Conservation (phyloP, 2,329 filamentous ascomycete genomes). For the Lasiodiplodia sp. region DNA sequence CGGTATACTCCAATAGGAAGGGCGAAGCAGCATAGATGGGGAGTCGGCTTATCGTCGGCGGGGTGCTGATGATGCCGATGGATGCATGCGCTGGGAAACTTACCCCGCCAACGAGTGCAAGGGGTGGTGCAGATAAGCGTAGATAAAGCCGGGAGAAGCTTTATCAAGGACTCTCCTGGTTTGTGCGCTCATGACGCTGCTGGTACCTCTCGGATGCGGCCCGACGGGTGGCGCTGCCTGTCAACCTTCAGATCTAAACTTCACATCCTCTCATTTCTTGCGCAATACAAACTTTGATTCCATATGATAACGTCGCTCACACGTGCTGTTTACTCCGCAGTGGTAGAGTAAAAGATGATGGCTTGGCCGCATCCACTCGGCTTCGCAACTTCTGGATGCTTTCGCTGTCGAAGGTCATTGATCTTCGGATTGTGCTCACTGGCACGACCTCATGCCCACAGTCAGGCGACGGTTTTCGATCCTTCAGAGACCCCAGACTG, state of each 20-base stretch:
- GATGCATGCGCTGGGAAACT: neutral
- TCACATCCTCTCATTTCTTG: neutral
- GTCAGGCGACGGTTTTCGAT: too few species aligned
- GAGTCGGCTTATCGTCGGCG: constrained; percentile 23
- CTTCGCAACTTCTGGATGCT: neutral
- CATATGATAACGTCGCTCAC: neutral
- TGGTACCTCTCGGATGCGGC: neutral
- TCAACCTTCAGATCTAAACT: neutral
- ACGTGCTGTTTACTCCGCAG: neutral
- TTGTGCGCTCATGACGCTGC: constrained; percentile 10
- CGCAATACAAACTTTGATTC: too few species aligned
- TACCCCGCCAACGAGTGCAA: constrained; percentile 17
- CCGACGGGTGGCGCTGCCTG: constrained; percentile 2
- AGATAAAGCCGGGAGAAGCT: constrained; percentile 25
- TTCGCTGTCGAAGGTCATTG: neutral
- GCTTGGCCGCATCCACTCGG: neutral
- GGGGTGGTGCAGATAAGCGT: constrained; percentile 6
- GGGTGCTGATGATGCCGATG: constrained; percentile 13
- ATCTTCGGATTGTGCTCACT: neutral
- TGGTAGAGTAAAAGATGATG: neutral
- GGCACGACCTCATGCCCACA: neutral
- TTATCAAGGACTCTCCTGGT: constrained; percentile 14
- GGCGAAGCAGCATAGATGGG: constrained; percentile 14
- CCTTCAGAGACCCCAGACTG: constrained; percentile 8
- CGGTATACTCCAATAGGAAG: constrained; percentile 19